Conservation (phyloP, 768 basidiomycete species). For the Omphalotus guepiniiformis region DNA sequence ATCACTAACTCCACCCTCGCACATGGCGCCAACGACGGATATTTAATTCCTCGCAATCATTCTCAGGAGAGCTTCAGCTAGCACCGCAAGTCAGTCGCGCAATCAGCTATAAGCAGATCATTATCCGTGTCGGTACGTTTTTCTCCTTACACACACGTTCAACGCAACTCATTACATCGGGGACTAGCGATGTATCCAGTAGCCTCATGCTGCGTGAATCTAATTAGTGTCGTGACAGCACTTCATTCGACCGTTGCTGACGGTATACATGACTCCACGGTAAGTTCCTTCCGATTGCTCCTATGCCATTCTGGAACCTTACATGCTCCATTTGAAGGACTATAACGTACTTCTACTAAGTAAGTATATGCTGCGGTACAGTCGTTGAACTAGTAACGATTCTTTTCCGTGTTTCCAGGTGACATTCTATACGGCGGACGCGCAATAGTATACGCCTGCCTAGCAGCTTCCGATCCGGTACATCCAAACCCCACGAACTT, state of each 20-base stretch:
- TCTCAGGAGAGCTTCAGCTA: background rate
- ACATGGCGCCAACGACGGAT: background rate
- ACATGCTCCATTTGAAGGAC: background rate
- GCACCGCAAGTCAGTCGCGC: constrained; percentile 8
- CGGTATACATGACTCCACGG: constrained; percentile 15
- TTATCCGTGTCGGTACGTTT: constrained; percentile 15
- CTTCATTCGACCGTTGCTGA: constrained; percentile 11
- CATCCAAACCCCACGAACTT: background rate
- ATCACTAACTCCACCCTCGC: too few relatives aligned
- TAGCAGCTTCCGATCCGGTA: constrained; percentile 17
- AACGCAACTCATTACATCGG: background rate
- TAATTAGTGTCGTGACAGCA: constrained; percentile 13
- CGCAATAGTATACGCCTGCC: constrained; percentile 13
- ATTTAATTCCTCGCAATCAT: background rate
- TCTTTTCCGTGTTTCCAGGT: constrained; percentile 1
- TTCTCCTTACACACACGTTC: background rate
- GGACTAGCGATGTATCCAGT: constrained; percentile 13
- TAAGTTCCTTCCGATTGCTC: constrained; percentile 9
- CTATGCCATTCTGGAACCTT: background rate
- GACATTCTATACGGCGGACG: constrained; percentile 18
- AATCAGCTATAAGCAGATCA: constrained; percentile 10
- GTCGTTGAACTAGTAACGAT: background rate
- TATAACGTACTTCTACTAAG: constrained; percentile 11
- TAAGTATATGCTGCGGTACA: background rate
- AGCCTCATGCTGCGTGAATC: constrained; percentile 13